A percentile compares a stretch with the other conserved stretches of the same genome.
Conservation (phyloP, 352 stramenopile genomes). For the Aphanomyces stellatus region DNA sequence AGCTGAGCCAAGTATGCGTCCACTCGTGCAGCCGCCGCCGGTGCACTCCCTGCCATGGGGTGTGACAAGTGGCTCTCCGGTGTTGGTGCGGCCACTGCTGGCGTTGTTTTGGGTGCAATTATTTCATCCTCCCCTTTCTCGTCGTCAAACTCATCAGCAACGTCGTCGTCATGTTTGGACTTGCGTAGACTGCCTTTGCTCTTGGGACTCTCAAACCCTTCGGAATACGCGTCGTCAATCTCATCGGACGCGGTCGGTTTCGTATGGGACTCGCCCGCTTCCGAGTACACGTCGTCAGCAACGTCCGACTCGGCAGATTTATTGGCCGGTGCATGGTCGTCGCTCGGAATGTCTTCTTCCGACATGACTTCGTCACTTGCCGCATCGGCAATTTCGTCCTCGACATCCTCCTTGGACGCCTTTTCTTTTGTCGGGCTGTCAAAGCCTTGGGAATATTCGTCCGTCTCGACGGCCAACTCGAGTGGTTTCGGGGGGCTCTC, state of each 20-base stretch:
- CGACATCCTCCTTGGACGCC: not conserved
- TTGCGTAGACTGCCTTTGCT: not conserved
- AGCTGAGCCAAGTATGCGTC: not conserved
- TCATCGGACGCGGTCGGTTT: not conserved
- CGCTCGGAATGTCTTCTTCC: not conserved
- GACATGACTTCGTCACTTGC: not conserved
- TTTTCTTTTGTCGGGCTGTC: constrained; percentile 2
- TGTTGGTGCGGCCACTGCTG: no score
- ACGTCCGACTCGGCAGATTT: not conserved
- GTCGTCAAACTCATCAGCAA: not conserved
- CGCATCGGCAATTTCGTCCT: not conserved
- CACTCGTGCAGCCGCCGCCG: no score
- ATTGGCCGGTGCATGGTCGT: not conserved
- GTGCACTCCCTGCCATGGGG: no score
- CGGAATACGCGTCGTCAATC: not conserved
- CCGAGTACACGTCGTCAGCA: not conserved
- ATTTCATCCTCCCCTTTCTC: not conserved
- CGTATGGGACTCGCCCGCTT: no score
- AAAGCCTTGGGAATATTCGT: not conserved
- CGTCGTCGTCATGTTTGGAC: not conserved
- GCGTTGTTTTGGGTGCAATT: no score
- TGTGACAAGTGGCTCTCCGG: no score
- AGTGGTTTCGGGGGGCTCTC: not conserved
- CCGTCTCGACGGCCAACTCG: not conserved
- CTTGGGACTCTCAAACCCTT: constrained; percentile 5